Percentiles rank a stretch among this genome's conserved stretches.
Conservation (phyloP, 768 basidiomycete genomes). For the Lactifluus volemus region DNA sequence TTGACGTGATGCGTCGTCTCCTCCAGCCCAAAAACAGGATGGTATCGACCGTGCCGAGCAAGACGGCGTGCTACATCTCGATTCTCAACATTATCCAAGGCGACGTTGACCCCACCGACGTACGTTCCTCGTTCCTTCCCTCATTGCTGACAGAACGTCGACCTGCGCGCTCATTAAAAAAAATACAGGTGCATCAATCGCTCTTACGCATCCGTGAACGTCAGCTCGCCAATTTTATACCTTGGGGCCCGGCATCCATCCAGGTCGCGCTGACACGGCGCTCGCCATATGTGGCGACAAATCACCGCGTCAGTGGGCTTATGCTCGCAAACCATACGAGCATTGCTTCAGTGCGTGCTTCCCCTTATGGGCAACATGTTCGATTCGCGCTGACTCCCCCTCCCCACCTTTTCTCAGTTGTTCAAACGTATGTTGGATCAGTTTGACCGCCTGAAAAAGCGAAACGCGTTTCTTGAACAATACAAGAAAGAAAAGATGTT, state of each 20-base stretch:
- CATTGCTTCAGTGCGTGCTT: constrained; percentile 72
- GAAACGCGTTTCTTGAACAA: constrained; percentile 93
- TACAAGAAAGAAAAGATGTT: constrained; percentile 98
- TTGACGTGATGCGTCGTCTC: constrained; percentile 97
- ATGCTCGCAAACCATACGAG: constrained; percentile 99
- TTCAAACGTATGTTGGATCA: constrained; percentile 96
- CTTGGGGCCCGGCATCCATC: constrained; percentile 98
- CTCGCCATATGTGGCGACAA: constrained; percentile 80
- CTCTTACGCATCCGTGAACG: constrained; percentile 93
- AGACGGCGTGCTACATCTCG: constrained; percentile 93
- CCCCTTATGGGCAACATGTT: background rate
- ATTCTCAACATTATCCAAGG: constrained; percentile 98
- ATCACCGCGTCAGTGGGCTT: constrained; percentile 92
- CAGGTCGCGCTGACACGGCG: constrained; percentile 92
- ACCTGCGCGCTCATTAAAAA: background rate
- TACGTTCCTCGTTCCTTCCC: constrained; percentile 29
- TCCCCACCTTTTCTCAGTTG: constrained; percentile 38
- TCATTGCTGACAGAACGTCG: background rate
- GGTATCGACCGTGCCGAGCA: constrained; percentile 90
- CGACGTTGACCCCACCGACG: constrained; percentile 96
- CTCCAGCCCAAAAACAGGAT: constrained; percentile 98
- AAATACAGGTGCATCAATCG: constrained; percentile 84
- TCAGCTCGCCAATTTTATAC: constrained; percentile 95
- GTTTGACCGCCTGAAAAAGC: constrained; percentile 77
- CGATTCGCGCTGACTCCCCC: background rate